phyloP scores from a whole-genome alignment of 225 moss, liverwort and hornwort genomes.

The Asterella californica region DNA sequence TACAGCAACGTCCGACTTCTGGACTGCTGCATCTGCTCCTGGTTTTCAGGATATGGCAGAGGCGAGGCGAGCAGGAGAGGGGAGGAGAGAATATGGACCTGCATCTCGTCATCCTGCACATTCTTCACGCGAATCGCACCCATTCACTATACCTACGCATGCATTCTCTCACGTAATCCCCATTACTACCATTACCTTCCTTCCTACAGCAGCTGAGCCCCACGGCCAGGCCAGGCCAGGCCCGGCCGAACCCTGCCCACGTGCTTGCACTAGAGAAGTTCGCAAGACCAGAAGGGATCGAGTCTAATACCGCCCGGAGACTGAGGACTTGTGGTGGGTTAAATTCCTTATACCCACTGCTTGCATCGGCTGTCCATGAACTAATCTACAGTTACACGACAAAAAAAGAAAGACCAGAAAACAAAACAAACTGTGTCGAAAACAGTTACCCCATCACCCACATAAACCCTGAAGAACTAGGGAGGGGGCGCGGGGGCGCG shows the following conservation, averaged over 20 bases:
- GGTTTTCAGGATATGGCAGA: conserved; percentile 3
- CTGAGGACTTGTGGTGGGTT: no score
- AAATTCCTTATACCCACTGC: no score
- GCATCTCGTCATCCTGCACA: neutral
- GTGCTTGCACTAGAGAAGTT: no score
- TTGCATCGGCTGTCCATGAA: no score
- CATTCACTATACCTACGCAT: neutral
- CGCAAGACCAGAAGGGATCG: no score
- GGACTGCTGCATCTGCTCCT: conserved; percentile 2
- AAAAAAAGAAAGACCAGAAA: no score
- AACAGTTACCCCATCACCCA: no score
- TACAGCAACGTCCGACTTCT: neutral
- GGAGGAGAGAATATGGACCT: neutral
- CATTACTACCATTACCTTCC: neutral
- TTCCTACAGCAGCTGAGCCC: neutral
- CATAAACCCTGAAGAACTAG: no score
- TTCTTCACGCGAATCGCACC: neutral
- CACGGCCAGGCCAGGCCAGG: neutral
- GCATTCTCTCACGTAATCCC: conserved; percentile 11
- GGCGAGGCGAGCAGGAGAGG: neutral
- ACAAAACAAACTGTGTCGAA: no score
- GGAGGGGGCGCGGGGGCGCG: no score
- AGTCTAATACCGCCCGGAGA: no score
- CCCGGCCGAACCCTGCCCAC: neutral
- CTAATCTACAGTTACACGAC: no score